A percentile compares a stretch with the other conserved stretches of the same genome.
These are phyloP conservation scores for Globisporangium sylvaticum DNA, from an alignment of 352 stramenopile species.

Conservation along the genomic window DNA sequence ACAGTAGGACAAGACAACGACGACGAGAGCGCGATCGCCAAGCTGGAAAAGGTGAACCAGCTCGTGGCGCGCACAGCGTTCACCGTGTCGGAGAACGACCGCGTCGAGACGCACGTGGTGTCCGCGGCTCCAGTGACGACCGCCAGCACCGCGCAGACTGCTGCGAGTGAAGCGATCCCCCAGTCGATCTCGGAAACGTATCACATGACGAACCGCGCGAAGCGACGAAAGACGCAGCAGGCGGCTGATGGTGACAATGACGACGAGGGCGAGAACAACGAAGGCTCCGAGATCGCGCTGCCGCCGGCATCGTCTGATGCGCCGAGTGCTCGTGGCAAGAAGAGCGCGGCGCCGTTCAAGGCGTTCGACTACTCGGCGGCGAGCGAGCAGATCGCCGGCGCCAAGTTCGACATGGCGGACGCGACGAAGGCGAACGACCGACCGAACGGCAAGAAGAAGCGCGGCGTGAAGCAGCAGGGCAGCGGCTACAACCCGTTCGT, in stretches of 20 bases:
- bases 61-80: slow-evolving; percentile 58
- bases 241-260: background rate
- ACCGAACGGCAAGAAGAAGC: slow-evolving; percentile 21
- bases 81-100: slow-evolving; percentile 46
- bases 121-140: slow-evolving; percentile 3
- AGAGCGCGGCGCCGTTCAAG: slow-evolving; percentile 21
- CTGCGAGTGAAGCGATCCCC: slow-evolving; percentile 25
- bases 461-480: slow-evolving; percentile 36
- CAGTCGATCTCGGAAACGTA: slow-evolving; percentile 79
- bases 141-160: slow-evolving; percentile 11
- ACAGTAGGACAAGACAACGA: no score
- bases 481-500: slow-evolving; percentile 79
- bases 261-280: slow-evolving; percentile 9
- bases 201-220: slow-evolving; percentile 59
- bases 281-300: slow-evolving; percentile 1
- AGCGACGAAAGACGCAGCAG: slow-evolving; percentile 51
- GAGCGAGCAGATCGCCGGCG: slow-evolving; percentile 33
- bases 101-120: slow-evolving; percentile 8
- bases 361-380: slow-evolving; percentile 58
- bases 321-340: slow-evolving; percentile 10
- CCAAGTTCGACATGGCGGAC: slow-evolving; percentile 47
- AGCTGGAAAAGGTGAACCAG: slow-evolving; percentile 55
- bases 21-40: slow-evolving; percentile 15
- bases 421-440: slow-evolving; percentile 22
- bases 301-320: background rate